phyloP scores from a whole-genome alignment of 345 rosid species.

The Euphorbia peplus region DNA sequence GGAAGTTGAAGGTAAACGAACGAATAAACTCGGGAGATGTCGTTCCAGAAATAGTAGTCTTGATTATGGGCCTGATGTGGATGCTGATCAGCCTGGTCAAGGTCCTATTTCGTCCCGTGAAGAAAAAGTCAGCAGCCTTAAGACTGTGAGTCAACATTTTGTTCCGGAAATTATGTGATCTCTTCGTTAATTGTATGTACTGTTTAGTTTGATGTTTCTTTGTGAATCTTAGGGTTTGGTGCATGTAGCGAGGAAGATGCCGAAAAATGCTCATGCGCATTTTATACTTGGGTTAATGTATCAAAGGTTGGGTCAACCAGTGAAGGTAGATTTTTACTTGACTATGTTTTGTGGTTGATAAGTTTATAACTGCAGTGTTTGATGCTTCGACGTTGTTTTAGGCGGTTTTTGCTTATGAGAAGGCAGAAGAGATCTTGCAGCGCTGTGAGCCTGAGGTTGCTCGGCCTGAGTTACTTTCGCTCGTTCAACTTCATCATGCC shows the following conservation, averaged over 20 bases:
- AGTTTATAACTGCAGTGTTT: constrained; percentile 11
- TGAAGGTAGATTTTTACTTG: constrained; percentile 56
- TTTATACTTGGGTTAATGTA: constrained; percentile 92
- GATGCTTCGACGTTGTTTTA: constrained; percentile 25
- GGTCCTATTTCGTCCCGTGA: constrained; percentile 69
- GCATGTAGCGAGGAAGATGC: constrained; percentile 94
- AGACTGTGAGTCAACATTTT: constrained; percentile 56
- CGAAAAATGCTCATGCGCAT: constrained; percentile 96
- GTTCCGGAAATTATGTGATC: neutral
- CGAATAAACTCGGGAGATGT: constrained; percentile 51
- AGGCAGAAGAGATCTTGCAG: constrained; percentile 80
- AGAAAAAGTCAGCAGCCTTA: constrained; percentile 96
- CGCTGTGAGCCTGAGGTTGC: constrained; percentile 80
- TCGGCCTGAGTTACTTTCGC: constrained; percentile 84
- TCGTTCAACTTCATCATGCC: constrained; percentile 92
- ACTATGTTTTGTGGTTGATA: constrained; percentile 3
- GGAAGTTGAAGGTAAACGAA: constrained; percentile 62
- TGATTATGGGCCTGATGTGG: constrained; percentile 76
- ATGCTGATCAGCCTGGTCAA: constrained; percentile 67
- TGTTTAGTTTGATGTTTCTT: neutral
- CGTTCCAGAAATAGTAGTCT: constrained; percentile 62
- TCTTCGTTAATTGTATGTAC: neutral
- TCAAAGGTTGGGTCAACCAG: constrained; percentile 87
- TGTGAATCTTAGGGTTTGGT: constrained; percentile 59
- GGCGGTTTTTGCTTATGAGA: constrained; percentile 89